phyloP scores from a whole-genome alignment of 2,329 filamentous ascomycete species.

The Dryadomyces sulphureus region DNA sequence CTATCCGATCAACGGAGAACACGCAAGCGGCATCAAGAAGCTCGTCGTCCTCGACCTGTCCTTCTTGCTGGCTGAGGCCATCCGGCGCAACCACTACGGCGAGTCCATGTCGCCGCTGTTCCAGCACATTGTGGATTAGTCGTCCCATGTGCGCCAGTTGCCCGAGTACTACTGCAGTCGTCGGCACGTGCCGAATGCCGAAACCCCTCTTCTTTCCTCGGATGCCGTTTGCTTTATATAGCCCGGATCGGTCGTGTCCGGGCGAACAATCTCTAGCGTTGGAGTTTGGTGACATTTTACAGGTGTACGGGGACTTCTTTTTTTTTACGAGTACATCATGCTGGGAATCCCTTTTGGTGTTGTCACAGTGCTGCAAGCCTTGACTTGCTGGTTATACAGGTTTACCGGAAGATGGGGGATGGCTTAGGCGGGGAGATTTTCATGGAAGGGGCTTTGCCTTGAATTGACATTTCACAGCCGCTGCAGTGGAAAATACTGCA shows the following conservation, averaged over 20 bases:
- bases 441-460: not conserved
- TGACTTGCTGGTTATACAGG: not conserved
- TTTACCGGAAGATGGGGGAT: not conserved
- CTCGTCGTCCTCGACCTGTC: constrained; percentile 82
- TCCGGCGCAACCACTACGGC: constrained; percentile 91
- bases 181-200: not conserved
- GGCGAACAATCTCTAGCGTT: not conserved
- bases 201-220: not conserved
- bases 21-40: constrained; percentile 59
- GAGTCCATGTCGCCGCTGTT: constrained; percentile 63
- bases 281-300: constrained; percentile 1
- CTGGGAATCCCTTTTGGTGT: not conserved
- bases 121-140: constrained; percentile 45
- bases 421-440: constrained; percentile 1
- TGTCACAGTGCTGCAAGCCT: not conserved
- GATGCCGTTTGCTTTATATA: not conserved
- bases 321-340: not conserved
- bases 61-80: constrained; percentile 76
- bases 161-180: not conserved
- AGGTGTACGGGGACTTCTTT: not conserved
- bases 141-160: not conserved
- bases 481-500: not conserved
- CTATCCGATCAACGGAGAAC: constrained; percentile 73
- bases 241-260: not conserved
- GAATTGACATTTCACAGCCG: too few relatives aligned